These are phyloP conservation scores for Ceratocystis diversiconidia DNA, from an alignment of 2,329 filamentous ascomycete species.

Conservation along the genomic window DNA sequence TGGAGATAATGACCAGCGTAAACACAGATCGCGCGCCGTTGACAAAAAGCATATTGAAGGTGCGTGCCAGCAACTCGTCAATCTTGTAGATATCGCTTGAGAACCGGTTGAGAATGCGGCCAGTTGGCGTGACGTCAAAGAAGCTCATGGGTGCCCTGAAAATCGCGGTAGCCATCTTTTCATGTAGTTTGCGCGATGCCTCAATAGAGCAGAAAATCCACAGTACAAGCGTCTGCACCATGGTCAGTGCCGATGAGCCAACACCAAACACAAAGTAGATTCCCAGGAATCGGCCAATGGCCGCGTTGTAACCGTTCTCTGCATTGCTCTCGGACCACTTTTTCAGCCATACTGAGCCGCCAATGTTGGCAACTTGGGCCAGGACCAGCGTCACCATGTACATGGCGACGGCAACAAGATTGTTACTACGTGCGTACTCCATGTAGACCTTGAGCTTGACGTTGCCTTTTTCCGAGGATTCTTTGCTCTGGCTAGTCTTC, in stretches of 20 bases:
- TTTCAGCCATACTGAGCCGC: slow-evolving; percentile 85
- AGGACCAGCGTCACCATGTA: slow-evolving; percentile 66
- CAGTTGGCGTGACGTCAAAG: slow-evolving; percentile 92
- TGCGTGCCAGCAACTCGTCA: slow-evolving; percentile 85
- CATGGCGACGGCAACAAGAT: slow-evolving; percentile 65
- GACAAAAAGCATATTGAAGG: slow-evolving; percentile 91
- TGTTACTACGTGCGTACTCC: slow-evolving; percentile 92
- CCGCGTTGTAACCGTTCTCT: slow-evolving; percentile 48
- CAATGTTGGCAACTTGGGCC: slow-evolving; percentile 70
- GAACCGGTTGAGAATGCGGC: slow-evolving; percentile 92
- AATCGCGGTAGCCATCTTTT: slow-evolving; percentile 92
- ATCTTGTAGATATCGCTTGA: slow-evolving; percentile 73
- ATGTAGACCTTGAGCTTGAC: slow-evolving; percentile 93
- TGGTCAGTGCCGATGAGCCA: slow-evolving; percentile 69
- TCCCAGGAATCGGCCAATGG: slow-evolving; percentile 81
- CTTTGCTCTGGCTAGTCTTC: slow-evolving; percentile 65
- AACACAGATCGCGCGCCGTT: slow-evolving; percentile 64
- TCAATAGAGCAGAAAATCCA: slow-evolving; percentile 99
- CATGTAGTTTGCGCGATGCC: slow-evolving; percentile 90
- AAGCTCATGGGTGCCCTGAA: slow-evolving; percentile 98
- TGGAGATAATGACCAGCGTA: slow-evolving; percentile 73
- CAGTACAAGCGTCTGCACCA: slow-evolving; percentile 81
- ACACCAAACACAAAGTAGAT: slow-evolving; percentile 93
- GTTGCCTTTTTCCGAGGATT: slow-evolving; percentile 85
- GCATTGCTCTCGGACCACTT: slow-evolving; percentile 76